Conservation (phyloP, 2,329 filamentous ascomycete genomes). For the Scedosporium aurantiacum region DNA sequence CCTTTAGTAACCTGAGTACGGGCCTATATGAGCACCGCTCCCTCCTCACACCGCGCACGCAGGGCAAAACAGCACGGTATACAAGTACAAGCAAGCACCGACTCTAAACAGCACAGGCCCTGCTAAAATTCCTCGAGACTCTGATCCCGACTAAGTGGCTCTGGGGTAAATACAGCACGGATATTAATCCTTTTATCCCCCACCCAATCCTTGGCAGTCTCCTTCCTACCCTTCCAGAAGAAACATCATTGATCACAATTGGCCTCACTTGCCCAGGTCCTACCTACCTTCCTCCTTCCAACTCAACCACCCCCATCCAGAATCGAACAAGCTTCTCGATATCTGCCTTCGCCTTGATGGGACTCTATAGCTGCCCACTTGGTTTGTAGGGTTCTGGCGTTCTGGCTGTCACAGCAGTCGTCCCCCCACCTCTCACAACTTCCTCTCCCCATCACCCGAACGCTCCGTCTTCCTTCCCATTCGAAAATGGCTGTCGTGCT, state of each 20-base stretch:
- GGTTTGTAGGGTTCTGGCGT: not conserved
- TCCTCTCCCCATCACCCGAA: not conserved
- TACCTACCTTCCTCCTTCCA: not conserved
- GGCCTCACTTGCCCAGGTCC: not conserved
- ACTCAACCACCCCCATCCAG: not conserved
- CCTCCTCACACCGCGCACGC: not conserved
- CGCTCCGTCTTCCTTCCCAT: not conserved
- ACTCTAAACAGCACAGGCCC: not conserved
- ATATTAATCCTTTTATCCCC: conserved; percentile 1
- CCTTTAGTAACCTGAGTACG: no score
- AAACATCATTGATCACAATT: not conserved
- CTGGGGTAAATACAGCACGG: conserved; percentile 5
- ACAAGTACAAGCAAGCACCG: not conserved
- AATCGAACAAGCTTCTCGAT: not conserved
- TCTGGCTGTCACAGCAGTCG: not conserved
- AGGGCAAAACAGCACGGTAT: no score
- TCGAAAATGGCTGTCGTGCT: conserved; percentile 36
- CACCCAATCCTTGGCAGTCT: not conserved
- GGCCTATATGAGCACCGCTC: not conserved
- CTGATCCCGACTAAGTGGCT: not conserved
- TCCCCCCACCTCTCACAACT: not conserved
- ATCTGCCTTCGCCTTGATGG: not conserved
- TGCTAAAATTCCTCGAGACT: not conserved
- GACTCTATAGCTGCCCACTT: not conserved
- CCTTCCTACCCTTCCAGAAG: not conserved